Conservation (phyloP, 129 eudicot genomes). For the Chrysanthemum makinoi region DNA sequence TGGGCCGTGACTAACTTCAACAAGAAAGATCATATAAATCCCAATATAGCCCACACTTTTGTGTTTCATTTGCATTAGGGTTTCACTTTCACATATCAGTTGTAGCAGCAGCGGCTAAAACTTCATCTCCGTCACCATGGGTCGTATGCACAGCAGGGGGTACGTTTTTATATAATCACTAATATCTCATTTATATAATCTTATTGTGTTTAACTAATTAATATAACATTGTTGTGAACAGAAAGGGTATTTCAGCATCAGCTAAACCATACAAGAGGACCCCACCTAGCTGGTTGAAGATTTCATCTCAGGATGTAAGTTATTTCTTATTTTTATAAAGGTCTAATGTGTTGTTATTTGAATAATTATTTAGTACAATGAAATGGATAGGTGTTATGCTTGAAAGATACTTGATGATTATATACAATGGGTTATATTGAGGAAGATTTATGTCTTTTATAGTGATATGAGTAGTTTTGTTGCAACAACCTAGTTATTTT, state of each 20-base stretch:
- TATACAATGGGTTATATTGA: no score
- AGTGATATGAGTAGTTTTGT: not conserved
- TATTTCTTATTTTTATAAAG: no score
- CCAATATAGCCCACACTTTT: slow-evolving; percentile 3
- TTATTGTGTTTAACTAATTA: not conserved
- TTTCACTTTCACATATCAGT: slow-evolving; percentile 1
- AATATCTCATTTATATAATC: not conserved
- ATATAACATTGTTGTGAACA: slow-evolving; percentile 17
- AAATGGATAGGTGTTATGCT: no score
- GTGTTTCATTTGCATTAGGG: slow-evolving; percentile 24
- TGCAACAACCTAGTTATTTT: not conserved
- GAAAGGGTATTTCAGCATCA: slow-evolving; percentile 75
- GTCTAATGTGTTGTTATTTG: no score
- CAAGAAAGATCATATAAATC: slow-evolving; percentile 11
- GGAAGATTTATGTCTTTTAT: not conserved
- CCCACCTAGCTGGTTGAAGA: slow-evolving; percentile 65
- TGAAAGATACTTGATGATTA: no score
- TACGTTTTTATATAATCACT: not conserved
- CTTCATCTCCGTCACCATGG: slow-evolving; percentile 29
- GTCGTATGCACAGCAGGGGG: slow-evolving; percentile 48
- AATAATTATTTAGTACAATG: no score
- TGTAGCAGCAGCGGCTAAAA: slow-evolving; percentile 21
- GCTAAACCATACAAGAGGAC: slow-evolving; percentile 72
- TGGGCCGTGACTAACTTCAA: slow-evolving; percentile 12
- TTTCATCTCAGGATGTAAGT: slow-evolving; percentile 58